These are phyloP conservation scores for Neocucurbitaria cava DNA, from an alignment of 2,329 filamentous ascomycete species.

Conservation along the genomic window DNA sequence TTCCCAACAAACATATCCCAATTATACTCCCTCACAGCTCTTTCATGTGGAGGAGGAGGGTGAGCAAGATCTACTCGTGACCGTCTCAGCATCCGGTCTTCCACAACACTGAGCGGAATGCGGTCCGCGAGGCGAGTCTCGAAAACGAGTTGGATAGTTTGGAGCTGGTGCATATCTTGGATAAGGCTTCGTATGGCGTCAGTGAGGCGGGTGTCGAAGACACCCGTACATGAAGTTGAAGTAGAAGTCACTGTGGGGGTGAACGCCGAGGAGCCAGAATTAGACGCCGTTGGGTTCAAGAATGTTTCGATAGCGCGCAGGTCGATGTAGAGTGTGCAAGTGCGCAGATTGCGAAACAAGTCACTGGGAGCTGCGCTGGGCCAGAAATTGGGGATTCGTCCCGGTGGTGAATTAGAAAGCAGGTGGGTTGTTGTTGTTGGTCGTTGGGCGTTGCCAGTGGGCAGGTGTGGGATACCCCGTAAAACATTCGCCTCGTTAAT, in stretches of 20 bases:
- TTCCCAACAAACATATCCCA: neutral
- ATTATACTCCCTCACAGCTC: neutral
- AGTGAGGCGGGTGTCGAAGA: constrained; percentile 2
- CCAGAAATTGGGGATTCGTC: constrained; percentile 21
- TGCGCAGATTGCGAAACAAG: constrained; percentile 12
- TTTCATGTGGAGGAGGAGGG: too few relatives aligned
- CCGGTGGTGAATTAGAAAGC: too few relatives aligned
- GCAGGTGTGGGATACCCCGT: neutral
- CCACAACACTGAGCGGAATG: neutral
- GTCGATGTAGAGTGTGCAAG: constrained; percentile 24
- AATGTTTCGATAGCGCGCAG: constrained; percentile 8
- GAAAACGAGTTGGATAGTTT: neutral
- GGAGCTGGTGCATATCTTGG: neutral
- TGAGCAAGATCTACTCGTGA: too few relatives aligned
- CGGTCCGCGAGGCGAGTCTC: neutral
- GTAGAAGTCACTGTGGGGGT: too few relatives aligned
- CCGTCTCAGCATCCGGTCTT: neutral
- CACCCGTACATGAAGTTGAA: too few relatives aligned
- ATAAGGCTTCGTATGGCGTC: neutral
- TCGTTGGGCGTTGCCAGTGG: neutral
- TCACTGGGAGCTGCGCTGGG: constrained; percentile 1
- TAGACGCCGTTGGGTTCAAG: too few relatives aligned
- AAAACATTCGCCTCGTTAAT: constrained; percentile 14
- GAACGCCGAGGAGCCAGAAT: too few relatives aligned
- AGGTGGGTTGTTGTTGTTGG: neutral